Percentiles rank a stretch among this genome's conserved stretches.
phyloP scores from a whole-genome alignment of 2,329 filamentous ascomycete species.

The Pseudocercospora macadamiae region DNA sequence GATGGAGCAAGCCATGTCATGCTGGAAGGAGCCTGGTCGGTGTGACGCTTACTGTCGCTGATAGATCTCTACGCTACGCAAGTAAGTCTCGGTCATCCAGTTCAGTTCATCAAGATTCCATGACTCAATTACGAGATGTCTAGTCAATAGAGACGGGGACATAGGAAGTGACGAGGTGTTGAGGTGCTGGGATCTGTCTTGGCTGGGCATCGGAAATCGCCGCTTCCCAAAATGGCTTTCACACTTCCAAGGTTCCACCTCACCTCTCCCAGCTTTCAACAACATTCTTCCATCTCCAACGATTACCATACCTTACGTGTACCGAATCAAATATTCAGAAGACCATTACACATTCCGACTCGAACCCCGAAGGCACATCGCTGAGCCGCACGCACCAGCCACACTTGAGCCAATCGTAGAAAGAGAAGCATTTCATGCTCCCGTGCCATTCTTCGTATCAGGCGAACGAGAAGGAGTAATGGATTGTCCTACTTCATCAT shows the following conservation, averaged over 20 bases:
- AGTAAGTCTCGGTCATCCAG: no score
- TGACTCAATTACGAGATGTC: no score
- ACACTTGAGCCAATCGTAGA: background rate
- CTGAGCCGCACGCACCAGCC: background rate
- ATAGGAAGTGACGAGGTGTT: background rate
- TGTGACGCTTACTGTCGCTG: no score
- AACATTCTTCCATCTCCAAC: background rate
- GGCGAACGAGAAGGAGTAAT: background rate
- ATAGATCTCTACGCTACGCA: no score
- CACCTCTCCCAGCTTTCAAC: background rate
- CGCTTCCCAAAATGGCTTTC: background rate
- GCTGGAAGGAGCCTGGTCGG: no score
- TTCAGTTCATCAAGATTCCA: no score
- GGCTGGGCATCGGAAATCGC: background rate
- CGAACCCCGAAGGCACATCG: background rate
- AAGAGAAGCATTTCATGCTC: background rate
- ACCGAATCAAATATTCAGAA: background rate
- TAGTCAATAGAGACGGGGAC: no score
- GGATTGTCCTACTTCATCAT: no score
- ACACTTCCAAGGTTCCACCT: background rate
- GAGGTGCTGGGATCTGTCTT: background rate
- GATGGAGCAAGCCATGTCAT: no score
- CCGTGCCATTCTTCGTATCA: background rate
- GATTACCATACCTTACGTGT: background rate
- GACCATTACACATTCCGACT: background rate